Percentiles rank a stretch among this genome's conserved stretches.
phyloP scores from a whole-genome alignment of 116 monocot species.

The Dioscorea cayenensis region DNA sequence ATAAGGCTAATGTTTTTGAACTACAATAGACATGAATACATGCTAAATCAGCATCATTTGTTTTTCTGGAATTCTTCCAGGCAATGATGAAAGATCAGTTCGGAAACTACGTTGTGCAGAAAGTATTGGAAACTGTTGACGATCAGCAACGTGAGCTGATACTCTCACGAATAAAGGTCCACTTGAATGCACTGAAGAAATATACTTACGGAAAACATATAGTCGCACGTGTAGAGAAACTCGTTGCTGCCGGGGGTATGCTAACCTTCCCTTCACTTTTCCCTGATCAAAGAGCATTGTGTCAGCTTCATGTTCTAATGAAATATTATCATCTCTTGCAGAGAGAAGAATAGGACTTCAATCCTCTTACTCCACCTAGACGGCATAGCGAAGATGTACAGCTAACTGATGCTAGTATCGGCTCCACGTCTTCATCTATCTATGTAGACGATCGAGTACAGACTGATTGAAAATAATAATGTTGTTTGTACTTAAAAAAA shows the following conservation, averaged over 20 bases:
- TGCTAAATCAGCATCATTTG: no score
- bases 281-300: not conserved
- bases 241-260: constrained; percentile 46
- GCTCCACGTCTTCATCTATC: constrained; percentile 18
- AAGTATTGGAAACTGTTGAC: constrained; percentile 40
- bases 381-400: constrained; percentile 35
- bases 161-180: constrained; percentile 39
- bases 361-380: no score
- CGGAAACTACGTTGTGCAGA: constrained; percentile 55
- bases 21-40: no score
- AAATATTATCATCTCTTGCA: constrained; percentile 13
- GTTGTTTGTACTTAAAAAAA: constrained; percentile 28
- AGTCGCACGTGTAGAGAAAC: constrained; percentile 38
- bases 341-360: constrained; percentile 57
- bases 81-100: constrained; percentile 59
- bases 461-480: constrained; percentile 8
- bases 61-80: constrained; percentile 3
- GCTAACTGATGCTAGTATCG: constrained; percentile 62
- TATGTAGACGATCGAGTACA: constrained; percentile 22
- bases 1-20: no score
- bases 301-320: not conserved
- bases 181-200: constrained; percentile 38
- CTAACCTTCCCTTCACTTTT: not conserved
- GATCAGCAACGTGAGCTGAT: constrained; percentile 35
- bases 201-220: constrained; percentile 1